Base-by-base conservation (phyloP, 768 basidiomycete species). In the Xanthoconium stramineum region DNA sequence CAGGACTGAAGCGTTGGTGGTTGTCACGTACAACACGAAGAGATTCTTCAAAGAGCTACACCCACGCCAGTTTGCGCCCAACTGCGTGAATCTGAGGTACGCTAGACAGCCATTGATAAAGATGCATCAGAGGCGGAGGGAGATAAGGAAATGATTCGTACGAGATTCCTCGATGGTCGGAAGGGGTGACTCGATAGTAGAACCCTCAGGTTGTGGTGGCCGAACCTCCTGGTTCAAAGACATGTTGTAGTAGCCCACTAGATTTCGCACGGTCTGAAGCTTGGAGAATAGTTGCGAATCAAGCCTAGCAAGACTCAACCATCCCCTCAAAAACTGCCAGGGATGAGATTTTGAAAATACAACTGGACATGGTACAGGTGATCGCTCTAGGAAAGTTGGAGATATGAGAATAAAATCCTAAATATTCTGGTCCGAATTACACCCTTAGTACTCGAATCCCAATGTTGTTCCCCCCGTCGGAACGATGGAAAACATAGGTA, bases 21-120 rank as follows among this genome's bases (percentile, higher is more conserved):
- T 24, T 12, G 33, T 37, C 5, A 60, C 44, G 9, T 39, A 60
- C 58, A 60, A 60, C 19, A 54, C 59, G 24, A 60, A 19, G 24
- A 60, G 38, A 33, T 50, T 54, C 29, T 37, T 40, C 47, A 60
- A 20, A 13, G 52, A 54, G 17, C 33, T 38, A 32, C 28, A 35
- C 13, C 49, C 52, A 28, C 2, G 36, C 59, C 58, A 60, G 44
- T 54, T 47, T 2, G 39, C 9, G 33, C 52, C 52, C 20, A 50
- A 39, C 12, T 47, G 52, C 15, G 17, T 33, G 17, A 50, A 50
- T 0, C 11, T 6, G 14, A 53, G 44, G 15, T 54, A 46, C 4
- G 48, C 58, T 60, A 39, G 43, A 43, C 12, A 15, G 33, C 28
- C 28, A 14, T n/a, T 12, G 33, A 15, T 12, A 38, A 32, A 33